Percentiles rank a stretch among this genome's conserved stretches.
phyloP scores from a whole-genome alignment of 208 protist genomes.

The Wallacemonas sp. region DNA sequence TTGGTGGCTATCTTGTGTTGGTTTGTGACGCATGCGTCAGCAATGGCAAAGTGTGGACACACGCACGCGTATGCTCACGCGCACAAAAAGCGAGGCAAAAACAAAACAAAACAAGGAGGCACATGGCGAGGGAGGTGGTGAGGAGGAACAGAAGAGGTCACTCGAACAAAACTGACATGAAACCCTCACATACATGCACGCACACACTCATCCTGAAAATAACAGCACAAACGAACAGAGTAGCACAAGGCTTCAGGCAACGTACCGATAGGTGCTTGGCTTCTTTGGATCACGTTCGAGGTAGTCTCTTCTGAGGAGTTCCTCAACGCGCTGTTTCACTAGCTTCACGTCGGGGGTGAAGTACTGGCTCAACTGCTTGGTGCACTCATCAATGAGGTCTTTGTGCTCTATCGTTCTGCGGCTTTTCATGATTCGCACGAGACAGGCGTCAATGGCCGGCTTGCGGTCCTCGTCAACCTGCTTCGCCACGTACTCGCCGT shows the following conservation, averaged over 20 bases:
- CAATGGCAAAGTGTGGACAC: no score
- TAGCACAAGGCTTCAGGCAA: constrained; percentile 45
- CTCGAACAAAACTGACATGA: no score
- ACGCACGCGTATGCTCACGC: no score
- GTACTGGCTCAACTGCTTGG: constrained; percentile 52
- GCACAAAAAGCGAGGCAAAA: no score
- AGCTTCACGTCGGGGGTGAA: constrained; percentile 75
- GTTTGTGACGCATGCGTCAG: no score
- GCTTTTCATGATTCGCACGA: constrained; percentile 89
- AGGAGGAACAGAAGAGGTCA: no score
- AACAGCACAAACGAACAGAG: no score
- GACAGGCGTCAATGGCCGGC: constrained; percentile 75
- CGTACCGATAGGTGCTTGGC: constrained; percentile 65
- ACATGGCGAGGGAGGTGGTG: no score
- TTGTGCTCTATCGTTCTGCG: constrained; percentile 63
- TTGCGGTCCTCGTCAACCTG: constrained; percentile 74
- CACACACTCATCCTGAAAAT: no score
- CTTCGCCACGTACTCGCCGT: constrained; percentile 44
- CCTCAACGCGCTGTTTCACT: constrained; percentile 87
- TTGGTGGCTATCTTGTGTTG: no score
- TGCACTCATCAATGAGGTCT: constrained; percentile 73
- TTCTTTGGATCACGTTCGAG: constrained; percentile 71
- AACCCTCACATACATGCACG: no score
- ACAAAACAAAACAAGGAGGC: no score
- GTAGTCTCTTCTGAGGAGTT: constrained; percentile 80